Evolutionary conservation across 768 basidiomycete species (phyloP), one percentile per base, ranked within the genome.

Genomic region (Panaeolus papilionaceus): DNA sequence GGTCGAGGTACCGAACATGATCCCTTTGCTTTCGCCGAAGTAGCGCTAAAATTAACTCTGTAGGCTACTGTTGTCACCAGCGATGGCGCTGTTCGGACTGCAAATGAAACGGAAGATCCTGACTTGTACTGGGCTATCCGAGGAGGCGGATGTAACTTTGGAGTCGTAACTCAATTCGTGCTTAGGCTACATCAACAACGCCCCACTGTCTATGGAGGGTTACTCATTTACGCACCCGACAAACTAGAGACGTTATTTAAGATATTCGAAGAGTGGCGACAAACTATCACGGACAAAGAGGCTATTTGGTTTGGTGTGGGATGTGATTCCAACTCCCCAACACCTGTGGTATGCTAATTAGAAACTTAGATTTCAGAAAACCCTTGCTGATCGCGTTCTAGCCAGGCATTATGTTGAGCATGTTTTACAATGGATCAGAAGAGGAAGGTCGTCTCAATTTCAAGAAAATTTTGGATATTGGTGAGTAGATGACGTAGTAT

Each of bases 61-160:
- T 42, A 84, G 83, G 83, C 77, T 0, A 84, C 80, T 0, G 68
- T 86, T 9, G 83, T 86, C 14, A 79, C 77, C 3, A 82, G 84
- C 1, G 75, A 84, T 70, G 85, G 85, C 14, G 74, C 74, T 9
- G 71, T 79, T 4, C 66, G 80, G 16, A 83, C 72, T 62, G 79
- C 77, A 1, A 81, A 71, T 64, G 79, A 78, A 8, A 71, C 67
- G 0, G 76, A 81, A 66, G 79, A 82, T 51, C 68, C 77, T 7
- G 86, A 87, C 62, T 74, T 87, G 18, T 86, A 84, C 74, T 87
- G 84, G 72, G 85, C 75, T 28, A 80, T 88, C 62, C 79, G 85
- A 58, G 85, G 86, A 3, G 85, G 81, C 26, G 86, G 85, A n/a
- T 80, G 79, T 42, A 86, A 86, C 70, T 86, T 87, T 70, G 86